These are phyloP conservation scores for Myriangium duriaei DNA, from an alignment of 2,329 filamentous ascomycete species.

Conservation along the genomic window DNA sequence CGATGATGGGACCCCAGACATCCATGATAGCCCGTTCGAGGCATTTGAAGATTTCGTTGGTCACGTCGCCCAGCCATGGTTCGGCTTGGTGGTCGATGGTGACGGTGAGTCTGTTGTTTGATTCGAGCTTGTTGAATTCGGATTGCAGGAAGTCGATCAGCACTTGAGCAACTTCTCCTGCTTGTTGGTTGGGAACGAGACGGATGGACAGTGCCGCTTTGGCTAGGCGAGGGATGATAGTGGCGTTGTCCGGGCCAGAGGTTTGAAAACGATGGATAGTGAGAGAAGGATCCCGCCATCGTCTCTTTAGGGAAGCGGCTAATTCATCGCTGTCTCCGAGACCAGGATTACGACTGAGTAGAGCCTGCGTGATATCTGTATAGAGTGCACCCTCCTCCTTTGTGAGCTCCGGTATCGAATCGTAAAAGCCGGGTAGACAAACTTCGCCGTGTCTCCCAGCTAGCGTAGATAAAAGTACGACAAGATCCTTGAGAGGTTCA, in stretches of 20 bases:
- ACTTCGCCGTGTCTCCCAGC: conserved; percentile 72
- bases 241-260: conserved; percentile 76
- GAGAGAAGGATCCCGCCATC: conserved; percentile 89
- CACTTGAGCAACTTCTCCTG: conserved; percentile 58
- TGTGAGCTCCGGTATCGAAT: conserved; percentile 64
- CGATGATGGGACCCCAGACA: conserved; percentile 57
- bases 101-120: conserved; percentile 68
- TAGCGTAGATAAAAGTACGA: conserved; percentile 66
- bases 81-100: conserved; percentile 88
- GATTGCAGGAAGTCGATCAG: conserved; percentile 55
- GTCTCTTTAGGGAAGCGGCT: conserved; percentile 74
- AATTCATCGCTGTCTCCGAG: conserved; percentile 55
- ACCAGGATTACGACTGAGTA: conserved; percentile 59
- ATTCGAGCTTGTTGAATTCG: conserved; percentile 62
- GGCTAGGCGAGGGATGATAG: conserved; percentile 80
- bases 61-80: conserved; percentile 87
- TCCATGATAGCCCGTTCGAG: conserved; percentile 74
- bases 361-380: conserved; percentile 65
- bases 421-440: conserved; percentile 79
- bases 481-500: conserved; percentile 84
- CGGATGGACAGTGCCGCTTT: conserved; percentile 82
- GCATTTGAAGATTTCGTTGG: conserved; percentile 80
- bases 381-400: conserved; percentile 68
- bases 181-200: conserved; percentile 84
- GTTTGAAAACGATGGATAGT: conserved; percentile 91